Conservation (phyloP, 257 asterid species). For the Jacaranda mimosifolia region DNA sequence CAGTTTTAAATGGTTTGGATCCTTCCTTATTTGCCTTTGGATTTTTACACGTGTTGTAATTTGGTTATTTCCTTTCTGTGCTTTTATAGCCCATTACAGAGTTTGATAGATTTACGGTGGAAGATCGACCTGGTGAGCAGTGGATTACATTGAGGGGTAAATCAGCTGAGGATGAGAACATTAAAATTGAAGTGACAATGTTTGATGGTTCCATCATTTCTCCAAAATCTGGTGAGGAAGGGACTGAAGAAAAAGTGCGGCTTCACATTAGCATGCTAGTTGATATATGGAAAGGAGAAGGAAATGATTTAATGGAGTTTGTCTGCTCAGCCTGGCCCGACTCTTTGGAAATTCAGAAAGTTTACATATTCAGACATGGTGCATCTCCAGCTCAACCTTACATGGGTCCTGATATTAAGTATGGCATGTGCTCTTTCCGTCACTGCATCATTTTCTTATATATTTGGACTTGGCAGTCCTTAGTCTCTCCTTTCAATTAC, state of each 20-base stretch:
- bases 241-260: slow-evolving; percentile 38
- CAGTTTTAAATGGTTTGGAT: too few species aligned
- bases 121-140: slow-evolving; percentile 64
- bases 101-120: slow-evolving; percentile 50
- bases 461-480: background rate
- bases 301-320: slow-evolving; percentile 51
- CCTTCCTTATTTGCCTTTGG: background rate
- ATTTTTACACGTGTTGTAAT: background rate
- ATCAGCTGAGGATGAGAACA: slow-evolving; percentile 48
- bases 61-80: background rate
- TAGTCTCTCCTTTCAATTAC: background rate
- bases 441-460: background rate
- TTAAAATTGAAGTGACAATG: slow-evolving; percentile 70
- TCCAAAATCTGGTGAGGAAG: slow-evolving; percentile 44
- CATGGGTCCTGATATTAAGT: slow-evolving; percentile 72
- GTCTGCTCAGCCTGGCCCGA: slow-evolving; percentile 71
- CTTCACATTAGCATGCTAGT: slow-evolving; percentile 63
- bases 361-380: slow-evolving; percentile 46
- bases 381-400: slow-evolving; percentile 49
- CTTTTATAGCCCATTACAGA: slow-evolving; percentile 45
- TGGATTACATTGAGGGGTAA: slow-evolving; percentile 57
- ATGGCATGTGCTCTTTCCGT: slow-evolving; percentile 26
- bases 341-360: slow-evolving; percentile 64
- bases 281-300: slow-evolving; percentile 62
- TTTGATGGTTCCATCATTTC: slow-evolving; percentile 51